Percentiles rank a stretch among this genome's conserved stretches.
These are phyloP conservation scores for Dunaliella primolecta DNA, from an alignment of 139 green algal species.

Conservation along the genomic window DNA sequence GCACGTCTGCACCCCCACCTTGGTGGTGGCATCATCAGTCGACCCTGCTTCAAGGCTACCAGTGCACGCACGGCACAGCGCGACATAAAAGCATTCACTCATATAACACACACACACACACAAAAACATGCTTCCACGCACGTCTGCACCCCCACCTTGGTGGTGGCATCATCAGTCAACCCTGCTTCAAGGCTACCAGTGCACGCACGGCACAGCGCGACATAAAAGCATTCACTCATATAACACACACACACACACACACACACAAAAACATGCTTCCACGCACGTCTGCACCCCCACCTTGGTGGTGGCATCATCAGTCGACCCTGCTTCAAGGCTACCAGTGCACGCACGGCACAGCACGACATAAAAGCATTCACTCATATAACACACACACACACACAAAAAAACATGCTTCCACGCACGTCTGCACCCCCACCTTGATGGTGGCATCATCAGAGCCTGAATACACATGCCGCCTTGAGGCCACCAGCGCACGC, in stretches of 20 bases:
- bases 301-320: slow-evolving; percentile 87
- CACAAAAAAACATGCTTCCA: neutral
- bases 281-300: slow-evolving; percentile 37
- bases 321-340: slow-evolving; percentile 60
- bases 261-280: neutral
- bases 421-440: slow-evolving; percentile 39
- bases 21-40: slow-evolving; percentile 88
- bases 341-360: slow-evolving; percentile 83
- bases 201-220: slow-evolving; percentile 87
- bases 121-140: neutral
- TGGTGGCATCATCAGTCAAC: slow-evolving; percentile 84
- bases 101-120: slow-evolving; percentile 12
- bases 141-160: slow-evolving; percentile 61
- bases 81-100: no score
- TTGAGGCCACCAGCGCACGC: slow-evolving; percentile 72
- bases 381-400: slow-evolving; percentile 11
- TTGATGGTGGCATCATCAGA: slow-evolving; percentile 88
- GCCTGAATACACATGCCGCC: slow-evolving; percentile 76
- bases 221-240: no score
- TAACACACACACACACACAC: slow-evolving; percentile 11
- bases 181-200: slow-evolving; percentile 60
- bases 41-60: slow-evolving; percentile 54
- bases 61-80: slow-evolving; percentile 86
- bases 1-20: slow-evolving; percentile 46
- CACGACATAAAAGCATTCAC: no score